Evolutionary conservation across 768 basidiomycete genomes (phyloP).

Genomic region (Podaxis sp.): DNA sequence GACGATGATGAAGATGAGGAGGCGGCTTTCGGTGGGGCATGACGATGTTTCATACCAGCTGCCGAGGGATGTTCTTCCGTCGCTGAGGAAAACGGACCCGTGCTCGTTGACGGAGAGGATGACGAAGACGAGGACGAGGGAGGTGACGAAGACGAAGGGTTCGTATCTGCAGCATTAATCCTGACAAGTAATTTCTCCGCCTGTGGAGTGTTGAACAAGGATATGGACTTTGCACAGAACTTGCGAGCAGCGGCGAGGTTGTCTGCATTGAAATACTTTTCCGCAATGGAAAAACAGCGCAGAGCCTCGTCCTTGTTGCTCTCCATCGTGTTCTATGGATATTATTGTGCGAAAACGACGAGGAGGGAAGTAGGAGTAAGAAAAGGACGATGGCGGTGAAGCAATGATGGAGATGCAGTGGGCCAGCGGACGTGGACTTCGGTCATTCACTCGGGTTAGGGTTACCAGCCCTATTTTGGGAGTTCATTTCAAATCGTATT

Average conservation of each 20-base stretch:
- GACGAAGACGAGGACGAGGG: slow-evolving; percentile 40
- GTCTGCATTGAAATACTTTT: slow-evolving; percentile 66
- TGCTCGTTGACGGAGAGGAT: slow-evolving; percentile 37
- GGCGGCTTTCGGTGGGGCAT: slow-evolving; percentile 19
- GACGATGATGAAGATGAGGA: slow-evolving; percentile 20
- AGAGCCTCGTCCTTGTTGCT: slow-evolving; percentile 90
- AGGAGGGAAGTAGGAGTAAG: slow-evolving; percentile 5
- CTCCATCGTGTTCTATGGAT: slow-evolving; percentile 47
- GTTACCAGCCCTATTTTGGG: slow-evolving; percentile 9
- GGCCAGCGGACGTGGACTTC: slow-evolving; percentile 12
- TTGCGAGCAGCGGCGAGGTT: slow-evolving; percentile 80
- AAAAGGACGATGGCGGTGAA: slow-evolving; percentile 3
- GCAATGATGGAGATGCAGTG: slow-evolving; percentile 3
- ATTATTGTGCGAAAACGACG: background rate
- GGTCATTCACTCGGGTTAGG: slow-evolving; percentile 16
- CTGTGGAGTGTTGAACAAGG: slow-evolving; percentile 77
- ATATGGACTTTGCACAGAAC: slow-evolving; percentile 86
- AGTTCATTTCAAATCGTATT: background rate
- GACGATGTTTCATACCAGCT: slow-evolving; percentile 67
- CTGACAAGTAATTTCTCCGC: slow-evolving; percentile 64
- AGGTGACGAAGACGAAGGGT: slow-evolving; percentile 30
- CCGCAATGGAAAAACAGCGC: slow-evolving; percentile 77
- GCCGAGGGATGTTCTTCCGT: slow-evolving; percentile 74
- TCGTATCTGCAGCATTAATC: slow-evolving; percentile 54
- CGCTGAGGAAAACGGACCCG: slow-evolving; percentile 34